These are phyloP conservation scores for Mycena alexandri DNA, from an alignment of 768 basidiomycete genomes.

Conservation along the genomic window DNA sequence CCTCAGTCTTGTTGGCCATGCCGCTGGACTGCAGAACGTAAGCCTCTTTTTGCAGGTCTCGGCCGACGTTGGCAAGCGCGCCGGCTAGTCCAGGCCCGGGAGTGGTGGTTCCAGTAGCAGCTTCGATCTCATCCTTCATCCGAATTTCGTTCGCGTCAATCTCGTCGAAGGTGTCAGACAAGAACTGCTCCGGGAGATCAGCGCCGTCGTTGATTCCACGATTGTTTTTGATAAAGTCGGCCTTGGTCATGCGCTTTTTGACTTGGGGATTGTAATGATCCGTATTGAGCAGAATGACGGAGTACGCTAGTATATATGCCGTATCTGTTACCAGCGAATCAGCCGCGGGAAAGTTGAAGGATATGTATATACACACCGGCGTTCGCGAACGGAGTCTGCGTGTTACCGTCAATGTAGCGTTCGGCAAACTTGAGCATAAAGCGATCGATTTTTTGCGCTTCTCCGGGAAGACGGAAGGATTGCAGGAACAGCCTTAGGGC, in stretches of 20 bases:
- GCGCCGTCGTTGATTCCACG: constrained; percentile 94
- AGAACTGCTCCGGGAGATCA: constrained; percentile 88
- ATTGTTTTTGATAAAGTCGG: constrained; percentile 94
- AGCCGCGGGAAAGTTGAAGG: neutral
- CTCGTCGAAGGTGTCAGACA: constrained; percentile 87
- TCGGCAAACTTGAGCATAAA: constrained; percentile 99
- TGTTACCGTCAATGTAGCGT: constrained; percentile 91
- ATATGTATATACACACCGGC: constrained; percentile 71
- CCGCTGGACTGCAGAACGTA: constrained; percentile 96
- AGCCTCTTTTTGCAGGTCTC: constrained; percentile 96
- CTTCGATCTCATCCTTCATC: constrained; percentile 98
- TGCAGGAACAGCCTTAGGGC: constrained; percentile 93
- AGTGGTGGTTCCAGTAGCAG: constrained; percentile 56
- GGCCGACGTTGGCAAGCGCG: constrained; percentile 88
- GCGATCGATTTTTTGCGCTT: constrained; percentile 98
- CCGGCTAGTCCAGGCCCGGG: constrained; percentile 81
- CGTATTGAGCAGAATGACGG: constrained; percentile 95
- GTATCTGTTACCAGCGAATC: constrained; percentile 68
- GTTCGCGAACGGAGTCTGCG: constrained; percentile 89
- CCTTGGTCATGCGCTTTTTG: constrained; percentile 93
- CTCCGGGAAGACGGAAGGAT: constrained; percentile 96
- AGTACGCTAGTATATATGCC: constrained; percentile 95
- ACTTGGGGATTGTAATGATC: constrained; percentile 96
- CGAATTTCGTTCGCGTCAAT: constrained; percentile 94
- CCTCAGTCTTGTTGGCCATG: constrained; percentile 98